Evolutionary conservation across 495 filamentous ascomycete species (phyloP).

Genomic region (Xylaria cubensis): DNA sequence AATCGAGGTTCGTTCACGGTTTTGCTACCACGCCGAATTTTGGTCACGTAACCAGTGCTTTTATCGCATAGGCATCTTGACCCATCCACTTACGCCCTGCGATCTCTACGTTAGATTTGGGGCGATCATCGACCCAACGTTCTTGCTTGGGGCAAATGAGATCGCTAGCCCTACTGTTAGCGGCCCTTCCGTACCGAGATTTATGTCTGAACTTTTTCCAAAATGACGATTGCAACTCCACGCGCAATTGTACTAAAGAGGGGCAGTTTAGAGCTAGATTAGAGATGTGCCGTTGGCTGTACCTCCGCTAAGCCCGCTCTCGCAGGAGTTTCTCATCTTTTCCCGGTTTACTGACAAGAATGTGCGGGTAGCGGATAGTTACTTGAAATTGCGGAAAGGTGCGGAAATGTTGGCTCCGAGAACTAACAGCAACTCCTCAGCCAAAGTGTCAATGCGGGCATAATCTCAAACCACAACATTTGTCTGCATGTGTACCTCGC

Average conservation of each 20-base stretch:
- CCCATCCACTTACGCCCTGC: neutral
- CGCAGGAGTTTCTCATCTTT: neutral
- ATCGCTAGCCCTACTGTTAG: neutral
- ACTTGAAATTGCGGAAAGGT: constrained; percentile 1
- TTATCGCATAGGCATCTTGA: constrained; percentile 2
- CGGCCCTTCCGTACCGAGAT: neutral
- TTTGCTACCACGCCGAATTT: neutral
- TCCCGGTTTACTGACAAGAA: neutral
- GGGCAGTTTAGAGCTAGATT: neutral
- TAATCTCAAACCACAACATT: neutral
- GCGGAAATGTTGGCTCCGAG: constrained; percentile 26
- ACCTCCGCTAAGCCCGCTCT: neutral
- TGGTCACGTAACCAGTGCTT: neutral
- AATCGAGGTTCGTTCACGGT: neutral
- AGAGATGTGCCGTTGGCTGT: constrained; percentile 9
- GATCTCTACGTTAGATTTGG: constrained; percentile 2
- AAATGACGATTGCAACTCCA: neutral
- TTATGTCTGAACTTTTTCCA: neutral
- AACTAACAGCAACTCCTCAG: neutral
- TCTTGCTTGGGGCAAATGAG: neutral
- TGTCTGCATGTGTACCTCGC: neutral
- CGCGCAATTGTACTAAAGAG: neutral
- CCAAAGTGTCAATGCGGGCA: constrained; percentile 1
- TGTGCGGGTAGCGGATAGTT: neutral
- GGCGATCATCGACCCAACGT: constrained; percentile 3